Conservation (phyloP, 768 basidiomycete genomes). For the Russula griseocarnosa region DNA sequence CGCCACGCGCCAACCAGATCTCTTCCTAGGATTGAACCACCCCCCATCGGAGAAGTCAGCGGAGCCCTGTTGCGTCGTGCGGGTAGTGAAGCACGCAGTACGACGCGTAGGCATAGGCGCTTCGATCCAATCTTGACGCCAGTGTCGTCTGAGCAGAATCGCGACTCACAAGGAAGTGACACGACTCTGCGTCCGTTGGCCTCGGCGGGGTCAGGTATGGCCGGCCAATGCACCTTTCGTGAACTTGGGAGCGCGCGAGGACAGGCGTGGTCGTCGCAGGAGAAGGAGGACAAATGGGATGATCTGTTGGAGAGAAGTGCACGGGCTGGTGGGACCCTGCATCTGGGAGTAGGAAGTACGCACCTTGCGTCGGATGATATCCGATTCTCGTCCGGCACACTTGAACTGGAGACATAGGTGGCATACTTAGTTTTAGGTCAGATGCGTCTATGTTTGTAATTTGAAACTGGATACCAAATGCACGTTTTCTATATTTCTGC, state of each 20-base stretch:
- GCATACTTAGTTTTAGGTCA: neutral
- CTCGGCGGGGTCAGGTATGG: neutral
- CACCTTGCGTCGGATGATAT: slow-evolving; percentile 45
- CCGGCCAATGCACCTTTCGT: slow-evolving; percentile 45
- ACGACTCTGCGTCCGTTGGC: slow-evolving; percentile 19
- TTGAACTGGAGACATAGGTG: neutral
- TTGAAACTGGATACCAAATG: neutral
- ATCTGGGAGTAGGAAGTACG: slow-evolving; percentile 41
- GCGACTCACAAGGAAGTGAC: slow-evolving; percentile 21
- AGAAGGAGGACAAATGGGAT: slow-evolving; percentile 71
- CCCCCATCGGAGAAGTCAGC: slow-evolving; percentile 27
- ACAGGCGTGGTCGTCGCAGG: slow-evolving; percentile 53
- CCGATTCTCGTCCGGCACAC: slow-evolving; percentile 37
- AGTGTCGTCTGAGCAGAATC: slow-evolving; percentile 30
- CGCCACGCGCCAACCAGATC: slow-evolving; percentile 10
- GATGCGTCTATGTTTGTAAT: neutral
- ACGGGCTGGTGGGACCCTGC: slow-evolving; percentile 69
- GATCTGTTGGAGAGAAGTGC: slow-evolving; percentile 63
- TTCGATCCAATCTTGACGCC: slow-evolving; percentile 13
- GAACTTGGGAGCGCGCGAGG: slow-evolving; percentile 40
- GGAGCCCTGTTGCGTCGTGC: slow-evolving; percentile 30
- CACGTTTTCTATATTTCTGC: neutral
- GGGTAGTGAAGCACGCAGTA: slow-evolving; percentile 26
- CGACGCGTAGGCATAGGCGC: slow-evolving; percentile 24
- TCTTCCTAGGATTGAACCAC: neutral